Base-by-base conservation (phyloP, 2,329 filamentous ascomycete species). In the Cercospora berteroae region DNA sequence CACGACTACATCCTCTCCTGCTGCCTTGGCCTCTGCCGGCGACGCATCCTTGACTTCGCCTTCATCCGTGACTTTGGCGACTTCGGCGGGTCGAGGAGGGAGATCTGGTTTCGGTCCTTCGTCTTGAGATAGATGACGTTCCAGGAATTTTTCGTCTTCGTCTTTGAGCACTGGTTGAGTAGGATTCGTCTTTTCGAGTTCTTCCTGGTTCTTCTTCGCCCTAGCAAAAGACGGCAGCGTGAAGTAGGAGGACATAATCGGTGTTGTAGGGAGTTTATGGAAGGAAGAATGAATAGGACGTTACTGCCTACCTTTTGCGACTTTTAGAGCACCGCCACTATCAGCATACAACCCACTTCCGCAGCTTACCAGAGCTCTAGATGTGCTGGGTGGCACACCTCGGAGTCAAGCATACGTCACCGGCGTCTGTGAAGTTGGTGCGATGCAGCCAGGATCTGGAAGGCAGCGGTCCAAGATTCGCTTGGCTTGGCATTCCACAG, bases 81-180 rank as follows among this genome's bases (percentile, higher is more conserved):
- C 50, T 6, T 74, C 65, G n/a, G 62, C 68, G 18, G 65, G 65
- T 25, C 65, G 55, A 16, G 65, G 60, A 33, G 65, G 65, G 13
- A 67, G 60, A 58, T 58, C 61, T 9, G 65, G 67, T n/a, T 68
- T 66, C n/a, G 68, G 59, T 31, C 71, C 70, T 56, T 75, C 70
- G 12, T 72, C 71, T 10, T 72, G 64, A 1, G 73, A 73, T 5
- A 74, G 65, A 7, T 77, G 74, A 50, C 74, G 75, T 63, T 79
- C 78, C 23, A 89, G 77, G 71, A 88, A 89, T 62, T 82, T 80
- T 71, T 88, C 85, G 69, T 89, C 87, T 72, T 88, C 86, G n/a
- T 85, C 82, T 18, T 84, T 86, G n/a, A 89, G 75, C 2, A 89
- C 82, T 5, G 82, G 74, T 73, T 78, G 73, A n/a, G 76, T 72